These are phyloP conservation scores for Schwanniomyces sp. DNA, from an alignment of 805 yeast species.

Conservation along the genomic window DNA sequence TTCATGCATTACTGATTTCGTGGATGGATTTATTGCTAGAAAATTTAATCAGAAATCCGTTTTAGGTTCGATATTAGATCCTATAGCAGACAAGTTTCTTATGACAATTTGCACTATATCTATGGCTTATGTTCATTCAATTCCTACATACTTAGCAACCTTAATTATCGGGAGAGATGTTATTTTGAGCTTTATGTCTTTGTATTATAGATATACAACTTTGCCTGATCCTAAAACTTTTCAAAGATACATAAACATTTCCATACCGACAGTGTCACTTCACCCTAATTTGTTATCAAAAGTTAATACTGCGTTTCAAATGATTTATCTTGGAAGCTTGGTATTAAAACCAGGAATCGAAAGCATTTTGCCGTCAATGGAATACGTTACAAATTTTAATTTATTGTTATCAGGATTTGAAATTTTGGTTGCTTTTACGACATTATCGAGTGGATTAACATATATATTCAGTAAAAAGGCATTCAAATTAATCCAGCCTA, in stretches of 20 bases:
- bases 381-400: constrained; percentile 8
- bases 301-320: constrained; percentile 87
- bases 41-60: constrained; percentile 72
- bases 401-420: constrained; percentile 24
- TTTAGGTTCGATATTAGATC: constrained; percentile 90
- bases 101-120: constrained; percentile 86
- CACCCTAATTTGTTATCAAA: constrained; percentile 86
- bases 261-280: constrained; percentile 79
- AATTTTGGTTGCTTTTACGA: constrained; percentile 50
- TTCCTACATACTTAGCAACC: constrained; percentile 65
- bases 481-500: constrained; percentile 47
- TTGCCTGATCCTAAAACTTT: constrained; percentile 77
- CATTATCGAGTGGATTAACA: constrained; percentile 74
- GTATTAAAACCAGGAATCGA: constrained; percentile 36
- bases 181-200: constrained; percentile 66
- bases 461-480: constrained; percentile 73
- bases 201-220: constrained; percentile 69
- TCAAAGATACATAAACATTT: constrained; percentile 72
- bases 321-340: constrained; percentile 72
- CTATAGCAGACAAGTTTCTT: constrained; percentile 88
- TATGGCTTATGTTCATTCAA: constrained; percentile 61
- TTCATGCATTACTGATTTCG: constrained; percentile 86
- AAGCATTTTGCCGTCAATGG: constrained; percentile 11
- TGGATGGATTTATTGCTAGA: constrained; percentile 92
- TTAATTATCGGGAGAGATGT: constrained; percentile 85